phyloP scores from a whole-genome alignment of 331 rosid species.

The Stylosanthes scabra region DNA sequence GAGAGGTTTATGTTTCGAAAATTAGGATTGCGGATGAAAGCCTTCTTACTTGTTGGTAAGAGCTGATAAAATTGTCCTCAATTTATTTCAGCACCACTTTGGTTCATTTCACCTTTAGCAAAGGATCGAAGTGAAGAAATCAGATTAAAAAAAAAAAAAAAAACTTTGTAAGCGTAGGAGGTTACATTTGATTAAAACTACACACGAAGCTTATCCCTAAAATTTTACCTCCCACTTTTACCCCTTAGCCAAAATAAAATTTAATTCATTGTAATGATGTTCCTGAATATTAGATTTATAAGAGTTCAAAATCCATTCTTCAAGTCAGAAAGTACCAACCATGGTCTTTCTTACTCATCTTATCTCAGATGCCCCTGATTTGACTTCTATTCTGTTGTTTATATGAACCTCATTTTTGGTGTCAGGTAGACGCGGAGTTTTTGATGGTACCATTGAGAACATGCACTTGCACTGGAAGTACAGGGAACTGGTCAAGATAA shows the following conservation, averaged over 20 bases:
- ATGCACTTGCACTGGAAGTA: conserved; percentile 99
- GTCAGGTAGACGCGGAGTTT: conserved; percentile 96
- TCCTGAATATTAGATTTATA: conserved; percentile 20
- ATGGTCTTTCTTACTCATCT: conserved; percentile 5
- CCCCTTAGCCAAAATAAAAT: not conserved
- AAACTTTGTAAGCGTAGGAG: too few relatives aligned
- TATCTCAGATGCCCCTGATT: not conserved
- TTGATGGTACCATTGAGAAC: conserved; percentile 96
- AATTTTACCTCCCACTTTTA: too few relatives aligned
- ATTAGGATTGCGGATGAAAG: conserved; percentile 96
- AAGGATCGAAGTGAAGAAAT: conserved; percentile 22
- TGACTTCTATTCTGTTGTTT: conserved; percentile 11
- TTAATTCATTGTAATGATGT: not conserved
- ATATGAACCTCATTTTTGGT: conserved; percentile 40
- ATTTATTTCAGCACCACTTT: too few relatives aligned
- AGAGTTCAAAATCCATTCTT: conserved; percentile 27
- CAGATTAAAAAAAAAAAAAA: not conserved
- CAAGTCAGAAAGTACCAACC: conserved; percentile 5
- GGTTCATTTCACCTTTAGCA: conserved; percentile 29
- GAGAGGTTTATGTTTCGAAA: conserved; percentile 99
- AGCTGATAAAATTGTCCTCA: conserved; percentile 3
- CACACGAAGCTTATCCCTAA: too few relatives aligned
- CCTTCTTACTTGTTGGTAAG: conserved; percentile 94
- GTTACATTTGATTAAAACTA: too few relatives aligned
- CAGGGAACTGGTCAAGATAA: conserved; percentile 86